Percentiles rank a stretch among this genome's conserved stretches.
Evolutionary conservation across 225 moss, liverwort and hornwort genomes (phyloP).

Genomic region (Physcomitrium patens): DNA sequence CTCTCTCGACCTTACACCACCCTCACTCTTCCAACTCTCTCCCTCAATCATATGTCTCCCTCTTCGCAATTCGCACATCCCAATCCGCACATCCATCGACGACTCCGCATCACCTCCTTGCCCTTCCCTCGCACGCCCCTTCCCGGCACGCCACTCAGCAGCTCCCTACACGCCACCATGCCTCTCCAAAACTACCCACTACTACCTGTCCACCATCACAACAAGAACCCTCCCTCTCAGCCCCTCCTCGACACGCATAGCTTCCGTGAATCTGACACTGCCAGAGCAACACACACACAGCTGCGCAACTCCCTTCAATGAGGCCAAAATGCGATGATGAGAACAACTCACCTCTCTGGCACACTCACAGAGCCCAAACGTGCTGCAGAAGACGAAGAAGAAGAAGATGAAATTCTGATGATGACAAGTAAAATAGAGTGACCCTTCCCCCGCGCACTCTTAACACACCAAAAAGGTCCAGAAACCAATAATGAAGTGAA

Average conservation of each 20-base stretch:
- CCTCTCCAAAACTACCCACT: not conserved
- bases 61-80: constrained; percentile 43
- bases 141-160: constrained; percentile 42
- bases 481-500: too few species aligned
- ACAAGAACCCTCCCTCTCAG: not conserved
- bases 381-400: too few species aligned
- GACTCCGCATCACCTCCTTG: constrained; percentile 31
- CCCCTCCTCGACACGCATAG: not conserved
- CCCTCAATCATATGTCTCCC: constrained; percentile 42
- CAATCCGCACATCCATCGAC: constrained; percentile 52
- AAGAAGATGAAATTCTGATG: too few species aligned
- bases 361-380: too few species aligned
- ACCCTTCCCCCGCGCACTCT: too few species aligned
- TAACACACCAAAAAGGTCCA: too few species aligned
- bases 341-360: too few species aligned
- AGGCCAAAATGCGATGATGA: too few species aligned
- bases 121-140: constrained; percentile 17
- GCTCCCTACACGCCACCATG: constrained; percentile 41
- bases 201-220: not conserved
- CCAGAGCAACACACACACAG: constrained; percentile 47
- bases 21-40: not conserved
- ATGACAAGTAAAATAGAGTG: too few species aligned
- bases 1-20: constrained; percentile 37
- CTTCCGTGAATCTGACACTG: constrained; percentile 45
- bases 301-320: constrained; percentile 28